A percentile compares a stretch with the other conserved stretches of the same genome.
These are phyloP conservation scores for Pythium vanterpoolii DNA, from an alignment of 352 stramenopile species.

Conservation along the genomic window DNA sequence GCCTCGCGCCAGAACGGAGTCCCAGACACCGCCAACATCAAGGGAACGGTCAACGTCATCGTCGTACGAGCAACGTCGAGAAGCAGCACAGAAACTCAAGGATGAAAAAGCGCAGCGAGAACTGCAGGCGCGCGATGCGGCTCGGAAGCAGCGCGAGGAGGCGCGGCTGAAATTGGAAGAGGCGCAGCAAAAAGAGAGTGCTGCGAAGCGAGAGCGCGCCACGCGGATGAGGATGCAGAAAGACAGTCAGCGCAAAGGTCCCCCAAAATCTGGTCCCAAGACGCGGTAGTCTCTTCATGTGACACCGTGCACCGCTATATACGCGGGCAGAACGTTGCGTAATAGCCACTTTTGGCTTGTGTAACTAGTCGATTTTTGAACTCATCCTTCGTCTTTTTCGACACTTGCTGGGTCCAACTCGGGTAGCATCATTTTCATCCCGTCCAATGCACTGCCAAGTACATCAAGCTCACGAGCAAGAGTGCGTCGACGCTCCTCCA, in stretches of 20 bases:
- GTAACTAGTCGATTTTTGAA: slow-evolving; percentile 4
- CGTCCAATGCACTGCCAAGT: slow-evolving; percentile 32
- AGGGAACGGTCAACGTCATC: slow-evolving; percentile 22
- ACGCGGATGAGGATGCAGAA: slow-evolving; percentile 54
- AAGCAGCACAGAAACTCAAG: slow-evolving; percentile 61
- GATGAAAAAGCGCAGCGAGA: slow-evolving; percentile 70
- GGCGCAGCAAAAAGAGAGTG: slow-evolving; percentile 60
- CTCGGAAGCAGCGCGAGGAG: slow-evolving; percentile 64
- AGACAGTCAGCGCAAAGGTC: slow-evolving; percentile 16
- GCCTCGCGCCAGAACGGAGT: slow-evolving; percentile 7
- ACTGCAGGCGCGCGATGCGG: slow-evolving; percentile 52
- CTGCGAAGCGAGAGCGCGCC: slow-evolving; percentile 66
- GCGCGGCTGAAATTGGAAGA: slow-evolving; percentile 59
- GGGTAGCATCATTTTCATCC: slow-evolving; percentile 40
- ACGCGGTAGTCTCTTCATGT: slow-evolving; percentile 2
- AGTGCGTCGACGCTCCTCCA: slow-evolving; percentile 20
- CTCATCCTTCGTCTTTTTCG: background rate
- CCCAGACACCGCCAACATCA: background rate
- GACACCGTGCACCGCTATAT: background rate
- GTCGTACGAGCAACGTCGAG: slow-evolving; percentile 56
- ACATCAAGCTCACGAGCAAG: slow-evolving; percentile 34
- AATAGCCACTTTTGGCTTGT: background rate
- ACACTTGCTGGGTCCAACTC: slow-evolving; percentile 31
- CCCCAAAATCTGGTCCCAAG: background rate
- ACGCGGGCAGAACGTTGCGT: background rate